These are phyloP conservation scores for Moelleriella libera DNA, from an alignment of 2,329 filamentous ascomycete genomes.

Conservation along the genomic window DNA sequence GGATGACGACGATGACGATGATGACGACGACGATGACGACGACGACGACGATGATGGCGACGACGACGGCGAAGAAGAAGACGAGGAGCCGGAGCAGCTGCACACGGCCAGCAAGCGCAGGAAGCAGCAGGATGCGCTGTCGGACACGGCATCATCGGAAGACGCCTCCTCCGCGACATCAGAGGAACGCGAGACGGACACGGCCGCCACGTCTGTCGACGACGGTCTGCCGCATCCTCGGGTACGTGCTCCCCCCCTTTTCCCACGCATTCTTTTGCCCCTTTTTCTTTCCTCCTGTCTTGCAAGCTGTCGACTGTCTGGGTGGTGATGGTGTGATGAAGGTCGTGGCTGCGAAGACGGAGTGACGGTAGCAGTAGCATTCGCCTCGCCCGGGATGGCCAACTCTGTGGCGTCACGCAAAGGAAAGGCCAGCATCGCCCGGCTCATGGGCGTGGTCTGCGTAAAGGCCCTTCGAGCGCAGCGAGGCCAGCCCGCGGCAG, in stretches of 20 bases:
- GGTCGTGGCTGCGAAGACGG: too few species aligned
- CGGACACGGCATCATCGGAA: slow-evolving; percentile 17
- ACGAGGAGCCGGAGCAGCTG: slow-evolving; percentile 30
- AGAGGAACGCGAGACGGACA: slow-evolving; percentile 33
- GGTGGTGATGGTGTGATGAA: neutral
- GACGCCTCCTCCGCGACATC: slow-evolving; percentile 15
- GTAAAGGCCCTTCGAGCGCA: too few species aligned
- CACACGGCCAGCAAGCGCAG: slow-evolving; percentile 41
- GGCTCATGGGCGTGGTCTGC: too few species aligned
- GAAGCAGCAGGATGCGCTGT: slow-evolving; percentile 35
- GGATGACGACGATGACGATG: slow-evolving; percentile 35
- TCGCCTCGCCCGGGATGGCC: neutral
- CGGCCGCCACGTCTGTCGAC: slow-evolving; percentile 40
- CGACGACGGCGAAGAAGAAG: slow-evolving; percentile 38
- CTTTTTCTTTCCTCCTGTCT: neutral
- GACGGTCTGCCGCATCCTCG: slow-evolving; percentile 63
- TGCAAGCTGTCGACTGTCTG: neutral
- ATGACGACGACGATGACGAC: neutral
- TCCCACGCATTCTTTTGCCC: neutral
- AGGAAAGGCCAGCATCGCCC: too few species aligned
- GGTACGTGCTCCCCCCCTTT: slow-evolving; percentile 19
- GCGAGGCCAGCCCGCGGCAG: too few species aligned
- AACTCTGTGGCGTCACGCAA: too few species aligned
- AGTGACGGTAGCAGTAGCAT: too few species aligned
- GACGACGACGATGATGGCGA: slow-evolving; percentile 30